Conservation (phyloP, 139 green algal species). For the Haematococcus sp. region DNA sequence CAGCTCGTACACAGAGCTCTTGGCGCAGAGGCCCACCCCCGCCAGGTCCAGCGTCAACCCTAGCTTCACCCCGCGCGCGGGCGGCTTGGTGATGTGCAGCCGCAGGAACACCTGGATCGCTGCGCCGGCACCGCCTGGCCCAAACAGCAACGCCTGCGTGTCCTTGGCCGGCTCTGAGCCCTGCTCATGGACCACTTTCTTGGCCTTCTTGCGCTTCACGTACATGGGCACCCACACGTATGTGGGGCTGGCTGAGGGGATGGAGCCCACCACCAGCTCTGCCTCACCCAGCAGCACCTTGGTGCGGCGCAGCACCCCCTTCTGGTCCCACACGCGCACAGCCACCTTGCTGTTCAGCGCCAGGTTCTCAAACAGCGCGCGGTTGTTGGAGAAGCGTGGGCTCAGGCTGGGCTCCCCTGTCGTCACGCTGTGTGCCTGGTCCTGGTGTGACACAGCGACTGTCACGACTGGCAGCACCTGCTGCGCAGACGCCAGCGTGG, state of each 20-base stretch:
- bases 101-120: slow-evolving; percentile 62
- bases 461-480: background rate
- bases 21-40: slow-evolving; percentile 58
- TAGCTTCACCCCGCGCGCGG: slow-evolving; percentile 13
- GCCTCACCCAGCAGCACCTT: slow-evolving; percentile 16
- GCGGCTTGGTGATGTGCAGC: slow-evolving; percentile 55
- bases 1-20: slow-evolving; percentile 68
- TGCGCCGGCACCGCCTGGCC: background rate
- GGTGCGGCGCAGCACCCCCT: slow-evolving; percentile 1
- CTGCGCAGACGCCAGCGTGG: background rate
- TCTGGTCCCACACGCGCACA: background rate
- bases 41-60: slow-evolving; percentile 60
- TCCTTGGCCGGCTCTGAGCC: background rate
- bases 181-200: background rate
- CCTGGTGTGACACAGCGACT: background rate
- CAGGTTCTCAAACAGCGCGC: slow-evolving; percentile 35
- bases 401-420: slow-evolving; percentile 17
- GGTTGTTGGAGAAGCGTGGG: slow-evolving; percentile 38
- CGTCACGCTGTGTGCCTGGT: background rate
- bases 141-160: background rate
- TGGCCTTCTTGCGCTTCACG: slow-evolving; percentile 3
- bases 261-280: slow-evolving; percentile 11
- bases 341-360: slow-evolving; percentile 22
- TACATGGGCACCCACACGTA: slow-evolving; percentile 77
- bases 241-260: slow-evolving; percentile 46